A percentile compares a stretch with the other conserved stretches of the same genome.
These are phyloP conservation scores for Daldinia childiae DNA, from an alignment of 495 filamentous ascomycete species.

Conservation along the genomic window DNA sequence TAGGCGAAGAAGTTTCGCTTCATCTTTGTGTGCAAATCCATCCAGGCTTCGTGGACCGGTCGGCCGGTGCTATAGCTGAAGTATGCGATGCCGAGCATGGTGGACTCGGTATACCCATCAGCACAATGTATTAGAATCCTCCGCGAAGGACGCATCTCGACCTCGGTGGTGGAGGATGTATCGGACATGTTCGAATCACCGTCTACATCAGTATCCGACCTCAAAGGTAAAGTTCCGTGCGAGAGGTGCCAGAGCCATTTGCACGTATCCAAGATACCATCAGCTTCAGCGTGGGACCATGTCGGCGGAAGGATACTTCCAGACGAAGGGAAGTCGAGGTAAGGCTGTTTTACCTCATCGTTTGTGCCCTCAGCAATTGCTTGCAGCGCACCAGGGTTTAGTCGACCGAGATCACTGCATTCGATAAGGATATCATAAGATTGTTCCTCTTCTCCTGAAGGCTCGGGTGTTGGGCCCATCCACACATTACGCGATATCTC, in stretches of 20 bases:
- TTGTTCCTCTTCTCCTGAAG: slow-evolving; percentile 53
- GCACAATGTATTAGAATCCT: slow-evolving; percentile 90
- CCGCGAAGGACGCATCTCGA: slow-evolving; percentile 51
- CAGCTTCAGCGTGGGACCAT: slow-evolving; percentile 79
- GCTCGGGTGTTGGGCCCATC: slow-evolving; percentile 88
- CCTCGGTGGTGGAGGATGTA: slow-evolving; percentile 37
- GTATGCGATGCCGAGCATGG: slow-evolving; percentile 86
- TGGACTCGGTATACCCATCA: slow-evolving; percentile 96
- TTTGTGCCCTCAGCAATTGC: slow-evolving; percentile 51
- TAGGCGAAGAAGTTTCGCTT: slow-evolving; percentile 96
- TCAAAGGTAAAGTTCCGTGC: slow-evolving; percentile 61
- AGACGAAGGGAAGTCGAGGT: slow-evolving; percentile 90
- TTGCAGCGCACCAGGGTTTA: slow-evolving; percentile 64
- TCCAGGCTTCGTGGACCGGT: slow-evolving; percentile 84
- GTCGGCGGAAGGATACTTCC: slow-evolving; percentile 86
- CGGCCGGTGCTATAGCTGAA: slow-evolving; percentile 87
- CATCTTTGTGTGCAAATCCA: slow-evolving; percentile 80
- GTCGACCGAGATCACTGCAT: slow-evolving; percentile 80
- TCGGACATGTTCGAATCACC: slow-evolving; percentile 49
- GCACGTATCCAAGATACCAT: slow-evolving; percentile 84
- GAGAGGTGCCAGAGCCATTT: slow-evolving; percentile 88
- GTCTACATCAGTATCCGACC: slow-evolving; percentile 54
- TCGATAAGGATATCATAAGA: slow-evolving; percentile 82
- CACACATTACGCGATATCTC: slow-evolving; percentile 90
- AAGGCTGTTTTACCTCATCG: slow-evolving; percentile 56